Conservation (phyloP, 1,284 basidiomycete species). For the Cryptococcus sp. region DNA sequence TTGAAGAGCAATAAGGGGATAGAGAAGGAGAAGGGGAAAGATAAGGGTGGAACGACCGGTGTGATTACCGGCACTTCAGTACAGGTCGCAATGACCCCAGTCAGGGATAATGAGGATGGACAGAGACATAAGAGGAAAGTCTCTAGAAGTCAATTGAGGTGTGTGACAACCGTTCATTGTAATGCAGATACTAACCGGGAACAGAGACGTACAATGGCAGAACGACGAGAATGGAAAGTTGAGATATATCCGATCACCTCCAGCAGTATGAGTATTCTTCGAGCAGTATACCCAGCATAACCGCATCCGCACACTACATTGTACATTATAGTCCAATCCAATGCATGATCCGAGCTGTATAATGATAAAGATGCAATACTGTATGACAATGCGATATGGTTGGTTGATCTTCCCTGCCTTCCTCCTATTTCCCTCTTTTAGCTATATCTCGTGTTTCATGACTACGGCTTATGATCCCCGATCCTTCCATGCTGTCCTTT, state of each 20-base stretch:
- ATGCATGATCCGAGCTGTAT: background rate
- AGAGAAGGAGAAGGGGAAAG: background rate
- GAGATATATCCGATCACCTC: slow-evolving; percentile 9
- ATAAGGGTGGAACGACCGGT: background rate
- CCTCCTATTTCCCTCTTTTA: background rate
- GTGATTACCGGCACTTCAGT: background rate
- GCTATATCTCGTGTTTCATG: background rate
- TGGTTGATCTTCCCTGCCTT: background rate
- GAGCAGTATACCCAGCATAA: background rate
- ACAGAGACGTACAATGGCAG: slow-evolving; percentile 39
- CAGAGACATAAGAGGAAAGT: slow-evolving; percentile 33
- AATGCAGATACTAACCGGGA: background rate
- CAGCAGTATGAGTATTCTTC: too few relatives aligned
- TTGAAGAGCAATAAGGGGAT: background rate
- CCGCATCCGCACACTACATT: background rate
- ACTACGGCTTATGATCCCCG: too few relatives aligned
- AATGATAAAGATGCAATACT: too few relatives aligned
- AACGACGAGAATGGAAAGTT: slow-evolving; percentile 35
- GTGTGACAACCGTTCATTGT: slow-evolving; percentile 4
- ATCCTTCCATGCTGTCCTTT: background rate
- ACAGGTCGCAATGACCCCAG: background rate
- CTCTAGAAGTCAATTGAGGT: slow-evolving; percentile 36
- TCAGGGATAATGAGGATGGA: background rate
- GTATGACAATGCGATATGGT: too few relatives aligned
- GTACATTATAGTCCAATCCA: background rate